Evolutionary conservation across 2,329 filamentous ascomycete species (phyloP), one percentile per base, ranked within the genome.

Genomic region (Dendryphion nanum): DNA sequence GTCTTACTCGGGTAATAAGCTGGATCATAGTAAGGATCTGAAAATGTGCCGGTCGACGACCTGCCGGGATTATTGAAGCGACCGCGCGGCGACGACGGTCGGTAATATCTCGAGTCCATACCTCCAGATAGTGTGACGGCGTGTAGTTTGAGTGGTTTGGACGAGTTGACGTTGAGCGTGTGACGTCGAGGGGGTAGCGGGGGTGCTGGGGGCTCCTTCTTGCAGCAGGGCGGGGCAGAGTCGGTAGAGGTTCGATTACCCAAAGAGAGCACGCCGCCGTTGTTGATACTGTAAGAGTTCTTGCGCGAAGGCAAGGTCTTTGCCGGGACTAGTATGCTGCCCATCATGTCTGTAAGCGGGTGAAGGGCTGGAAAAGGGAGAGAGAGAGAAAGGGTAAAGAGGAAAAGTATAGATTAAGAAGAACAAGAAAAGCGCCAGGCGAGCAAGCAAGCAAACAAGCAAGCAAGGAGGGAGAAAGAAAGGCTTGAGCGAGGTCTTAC

Each of bases 1-100:
- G 40, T 37, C 13, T 18, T 21, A 36, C 44, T 51, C 31, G 40
- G 51, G 47, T 57, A 55, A 44, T 61, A 59, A 4, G 55, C 48
- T 12, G 50, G 37, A 40, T 62, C 54, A 36, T 61, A 54, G 41
- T 63, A 61, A 18, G 57, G 54, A 36, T 64, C 61, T 6, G 16
- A 23, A 28, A 66, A 66, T 12, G 59, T 64, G 37, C 63, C 64
- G 3, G 63, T 66, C 21, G 64, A 66, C 15, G 63, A 53, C 32
- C 64, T 50, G 3, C 50, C 61, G 5, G 63, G 63, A 33, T 61
- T 59, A 18, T 42, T 40, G 30, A 55, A 47, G 19, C 61, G 61
- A 8, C 48, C 41, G 3, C 61, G 55, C n/a, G 64, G 64, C 17
- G 64, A 66, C 21, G 53, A 47, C 10, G 63, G 48, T 36, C 64